Evolutionary conservation across 2,329 filamentous ascomycete genomes (phyloP).

Genomic region (Xylariales sp.): DNA sequence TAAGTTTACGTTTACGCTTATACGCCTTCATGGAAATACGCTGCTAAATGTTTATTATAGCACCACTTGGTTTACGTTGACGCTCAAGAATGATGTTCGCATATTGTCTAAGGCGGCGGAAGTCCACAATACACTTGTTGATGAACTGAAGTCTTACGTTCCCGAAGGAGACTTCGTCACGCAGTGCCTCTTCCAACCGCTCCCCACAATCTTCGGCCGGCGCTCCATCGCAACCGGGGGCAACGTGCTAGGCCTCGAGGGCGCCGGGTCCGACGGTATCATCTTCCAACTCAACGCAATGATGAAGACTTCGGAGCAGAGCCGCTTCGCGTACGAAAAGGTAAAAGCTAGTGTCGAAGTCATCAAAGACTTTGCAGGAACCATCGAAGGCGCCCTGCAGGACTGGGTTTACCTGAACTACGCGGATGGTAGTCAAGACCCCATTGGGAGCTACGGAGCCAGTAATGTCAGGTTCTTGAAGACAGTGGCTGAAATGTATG

Average conservation of each 20-base stretch:
- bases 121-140: constrained; percentile 24
- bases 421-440: constrained; percentile 22
- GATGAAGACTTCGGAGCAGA: constrained; percentile 22
- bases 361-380: constrained; percentile 1
- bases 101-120: constrained; percentile 32
- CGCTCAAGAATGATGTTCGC: constrained; percentile 34
- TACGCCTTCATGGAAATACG: too few relatives aligned
- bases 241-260: constrained; percentile 29
- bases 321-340: background rate
- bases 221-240: background rate
- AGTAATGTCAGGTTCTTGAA: constrained; percentile 17
- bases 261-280: constrained; percentile 12
- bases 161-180: constrained; percentile 34
- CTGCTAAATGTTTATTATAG: constrained; percentile 4
- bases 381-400: constrained; percentile 9
- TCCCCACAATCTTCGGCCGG: constrained; percentile 16
- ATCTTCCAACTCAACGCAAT: constrained; percentile 8
- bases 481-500: constrained; percentile 22
- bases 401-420: constrained; percentile 32
- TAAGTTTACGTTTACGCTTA: background rate
- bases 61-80: constrained; percentile 33
- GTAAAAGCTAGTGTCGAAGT: background rate
- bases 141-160: constrained; percentile 19
- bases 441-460: constrained; percentile 28
- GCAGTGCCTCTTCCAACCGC: constrained; percentile 36